A percentile compares a stretch with the other conserved stretches of the same genome.
Conservation (phyloP, 2,329 filamentous ascomycete species). For the Hypocreales sp. region DNA sequence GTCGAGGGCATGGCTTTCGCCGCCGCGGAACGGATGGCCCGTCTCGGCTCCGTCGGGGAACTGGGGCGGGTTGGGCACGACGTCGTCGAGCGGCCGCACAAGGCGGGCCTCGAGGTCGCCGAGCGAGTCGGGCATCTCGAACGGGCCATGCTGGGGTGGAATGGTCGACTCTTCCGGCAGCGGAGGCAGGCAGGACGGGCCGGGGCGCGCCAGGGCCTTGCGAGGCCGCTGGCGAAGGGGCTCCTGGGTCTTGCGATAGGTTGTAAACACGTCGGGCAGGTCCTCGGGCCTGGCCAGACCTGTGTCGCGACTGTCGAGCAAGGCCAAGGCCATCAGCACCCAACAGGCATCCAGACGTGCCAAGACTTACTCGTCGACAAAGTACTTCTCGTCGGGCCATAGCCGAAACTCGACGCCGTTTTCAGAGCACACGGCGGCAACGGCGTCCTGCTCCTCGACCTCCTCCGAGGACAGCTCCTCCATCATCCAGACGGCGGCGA, state of each 20-base stretch:
- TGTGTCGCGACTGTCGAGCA: slow-evolving; percentile 42
- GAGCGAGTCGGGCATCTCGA: slow-evolving; percentile 41
- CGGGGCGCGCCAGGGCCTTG: slow-evolving; percentile 34
- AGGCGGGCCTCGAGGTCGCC: slow-evolving; percentile 38
- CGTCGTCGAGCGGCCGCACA: slow-evolving; percentile 37
- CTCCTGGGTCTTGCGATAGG: slow-evolving; percentile 58
- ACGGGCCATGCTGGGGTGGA: slow-evolving; percentile 44
- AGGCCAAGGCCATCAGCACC: slow-evolving; percentile 2
- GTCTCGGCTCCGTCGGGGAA: slow-evolving; percentile 37
- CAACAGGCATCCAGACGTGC: slow-evolving; percentile 4
- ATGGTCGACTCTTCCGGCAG: slow-evolving; percentile 33
- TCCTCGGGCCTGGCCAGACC: slow-evolving; percentile 39
- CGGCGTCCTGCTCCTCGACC: slow-evolving; percentile 41
- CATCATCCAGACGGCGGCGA: slow-evolving; percentile 60
- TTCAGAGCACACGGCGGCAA: slow-evolving; percentile 35
- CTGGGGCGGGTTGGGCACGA: slow-evolving; percentile 33
- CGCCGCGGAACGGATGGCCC: slow-evolving; percentile 53
- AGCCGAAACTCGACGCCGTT: slow-evolving; percentile 43
- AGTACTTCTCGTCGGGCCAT: slow-evolving; percentile 65
- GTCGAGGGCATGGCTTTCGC: slow-evolving; percentile 42
- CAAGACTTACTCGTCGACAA: slow-evolving; percentile 56
- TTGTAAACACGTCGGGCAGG: slow-evolving; percentile 61
- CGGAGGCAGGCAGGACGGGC: slow-evolving; percentile 35
- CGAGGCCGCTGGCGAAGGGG: slow-evolving; percentile 53
- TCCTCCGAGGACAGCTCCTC: slow-evolving; percentile 57